Conservation (phyloP, 31 red algal species). For the Odonthalia washingtoniensis region DNA sequence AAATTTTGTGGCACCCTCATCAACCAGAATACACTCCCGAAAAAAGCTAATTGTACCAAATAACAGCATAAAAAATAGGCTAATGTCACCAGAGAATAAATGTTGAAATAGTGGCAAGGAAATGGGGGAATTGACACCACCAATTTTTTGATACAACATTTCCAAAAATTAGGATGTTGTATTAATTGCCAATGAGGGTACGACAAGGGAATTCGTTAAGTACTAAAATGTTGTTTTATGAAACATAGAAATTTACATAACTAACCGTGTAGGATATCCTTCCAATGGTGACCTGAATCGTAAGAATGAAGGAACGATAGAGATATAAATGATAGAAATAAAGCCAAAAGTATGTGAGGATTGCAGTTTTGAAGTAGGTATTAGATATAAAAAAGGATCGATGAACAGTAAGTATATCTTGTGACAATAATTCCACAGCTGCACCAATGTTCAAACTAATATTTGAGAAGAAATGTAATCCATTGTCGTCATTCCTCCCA, state of each 20-base stretch:
- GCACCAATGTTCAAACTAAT: slow-evolving; percentile 49
- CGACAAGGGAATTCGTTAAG: slow-evolving; percentile 92
- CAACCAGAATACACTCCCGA: slow-evolving; percentile 83
- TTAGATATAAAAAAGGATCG: slow-evolving; percentile 66
- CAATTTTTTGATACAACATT: slow-evolving; percentile 75
- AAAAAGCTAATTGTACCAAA: slow-evolving; percentile 92
- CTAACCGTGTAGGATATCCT: slow-evolving; percentile 84
- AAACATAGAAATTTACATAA: slow-evolving; percentile 90
- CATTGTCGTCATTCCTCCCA: no score
- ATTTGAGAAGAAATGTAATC: slow-evolving; percentile 55
- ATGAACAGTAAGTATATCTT: slow-evolving; percentile 59
- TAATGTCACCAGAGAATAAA: slow-evolving; percentile 94
- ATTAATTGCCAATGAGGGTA: slow-evolving; percentile 94
- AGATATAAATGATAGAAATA: slow-evolving; percentile 77
- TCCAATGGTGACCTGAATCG: slow-evolving; percentile 75
- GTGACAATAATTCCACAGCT: slow-evolving; percentile 61
- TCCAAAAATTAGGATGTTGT: slow-evolving; percentile 90
- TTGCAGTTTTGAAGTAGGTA: slow-evolving; percentile 58
- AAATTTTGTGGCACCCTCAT: slow-evolving; percentile 70
- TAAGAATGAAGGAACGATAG: slow-evolving; percentile 82
- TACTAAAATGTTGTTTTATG: slow-evolving; percentile 96
- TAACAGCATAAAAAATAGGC: slow-evolving; percentile 96
- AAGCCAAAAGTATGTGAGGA: slow-evolving; percentile 87
- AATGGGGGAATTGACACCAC: slow-evolving; percentile 72
- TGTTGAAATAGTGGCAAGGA: slow-evolving; percentile 85